Evolutionary conservation across 2,329 filamentous ascomycete species (phyloP).

Genomic region (Cordyceps farinosa): DNA sequence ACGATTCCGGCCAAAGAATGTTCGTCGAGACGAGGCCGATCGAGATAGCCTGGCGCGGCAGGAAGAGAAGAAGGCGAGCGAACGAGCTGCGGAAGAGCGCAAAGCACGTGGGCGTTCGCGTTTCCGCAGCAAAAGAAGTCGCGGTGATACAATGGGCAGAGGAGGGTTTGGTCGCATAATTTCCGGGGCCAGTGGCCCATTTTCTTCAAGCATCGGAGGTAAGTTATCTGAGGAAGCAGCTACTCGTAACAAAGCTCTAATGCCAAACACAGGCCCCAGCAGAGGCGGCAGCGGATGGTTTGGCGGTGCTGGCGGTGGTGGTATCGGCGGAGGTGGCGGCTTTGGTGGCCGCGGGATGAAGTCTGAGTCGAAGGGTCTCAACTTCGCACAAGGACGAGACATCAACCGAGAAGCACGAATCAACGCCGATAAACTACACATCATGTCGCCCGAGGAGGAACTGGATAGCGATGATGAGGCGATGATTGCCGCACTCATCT

Average conservation of each 20-base stretch:
- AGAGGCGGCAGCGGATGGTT: conserved; percentile 22
- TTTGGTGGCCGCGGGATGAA: conserved; percentile 29
- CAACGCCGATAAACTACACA: conserved; percentile 54
- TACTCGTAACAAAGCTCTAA: conserved; percentile 3
- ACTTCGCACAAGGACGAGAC: conserved; percentile 36
- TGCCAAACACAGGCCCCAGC: neutral
- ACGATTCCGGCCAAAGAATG: conserved; percentile 46
- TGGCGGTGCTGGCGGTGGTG: conserved; percentile 26
- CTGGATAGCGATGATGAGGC: conserved; percentile 44
- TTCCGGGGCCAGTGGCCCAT: conserved; percentile 38
- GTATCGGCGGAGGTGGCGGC: conserved; percentile 28
- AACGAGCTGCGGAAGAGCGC: conserved; percentile 39
- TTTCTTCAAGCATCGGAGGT: conserved; percentile 29
- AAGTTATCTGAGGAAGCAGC: neutral
- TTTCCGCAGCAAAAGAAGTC: conserved; percentile 41
- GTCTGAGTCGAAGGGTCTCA: conserved; percentile 34
- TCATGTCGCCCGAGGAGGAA: conserved; percentile 41
- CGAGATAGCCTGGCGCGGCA: conserved; percentile 44
- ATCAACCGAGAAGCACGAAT: conserved; percentile 44
- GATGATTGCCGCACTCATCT: conserved; percentile 35
- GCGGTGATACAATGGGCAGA: conserved; percentile 43
- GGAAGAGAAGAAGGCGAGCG: conserved; percentile 41
- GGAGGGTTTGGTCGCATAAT: conserved; percentile 36
- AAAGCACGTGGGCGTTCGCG: conserved; percentile 37
- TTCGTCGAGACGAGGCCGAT: conserved; percentile 49